Conservation (phyloP, 2,329 filamentous ascomycete genomes). For the Bipolaris sorokiniana region DNA sequence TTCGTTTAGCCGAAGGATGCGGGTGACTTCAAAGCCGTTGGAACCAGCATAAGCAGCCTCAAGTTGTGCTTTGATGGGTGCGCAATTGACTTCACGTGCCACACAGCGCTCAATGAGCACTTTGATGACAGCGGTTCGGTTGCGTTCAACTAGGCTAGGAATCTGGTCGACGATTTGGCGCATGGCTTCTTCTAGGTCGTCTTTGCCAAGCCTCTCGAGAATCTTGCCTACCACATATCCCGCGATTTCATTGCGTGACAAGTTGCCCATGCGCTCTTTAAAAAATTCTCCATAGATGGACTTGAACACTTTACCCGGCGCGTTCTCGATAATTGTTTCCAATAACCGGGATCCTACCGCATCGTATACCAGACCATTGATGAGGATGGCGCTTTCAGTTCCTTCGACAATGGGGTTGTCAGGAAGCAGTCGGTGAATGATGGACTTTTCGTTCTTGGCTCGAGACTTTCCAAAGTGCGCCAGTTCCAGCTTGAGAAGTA, state of each 20-base stretch:
- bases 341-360: slow-evolving; percentile 86
- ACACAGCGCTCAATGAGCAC: slow-evolving; percentile 82
- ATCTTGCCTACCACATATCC: slow-evolving; percentile 85
- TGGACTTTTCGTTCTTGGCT: slow-evolving; percentile 67
- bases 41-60: slow-evolving; percentile 61
- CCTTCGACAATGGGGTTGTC: slow-evolving; percentile 77
- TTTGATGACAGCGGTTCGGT: slow-evolving; percentile 78
- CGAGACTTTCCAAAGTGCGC: slow-evolving; percentile 72
- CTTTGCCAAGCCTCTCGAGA: slow-evolving; percentile 81
- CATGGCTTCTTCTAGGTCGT: slow-evolving; percentile 78
- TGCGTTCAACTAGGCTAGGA: slow-evolving; percentile 72
- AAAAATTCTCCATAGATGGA: slow-evolving; percentile 80
- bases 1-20: slow-evolving; percentile 65
- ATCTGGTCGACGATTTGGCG: slow-evolving; percentile 75
- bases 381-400: slow-evolving; percentile 76
- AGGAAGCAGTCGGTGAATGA: slow-evolving; percentile 79
- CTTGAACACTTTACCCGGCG: slow-evolving; percentile 90
- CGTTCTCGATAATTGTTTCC: slow-evolving; percentile 80
- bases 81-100: slow-evolving; percentile 66
- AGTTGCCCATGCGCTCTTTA: slow-evolving; percentile 76
- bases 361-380: slow-evolving; percentile 88
- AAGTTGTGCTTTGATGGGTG: slow-evolving; percentile 62
- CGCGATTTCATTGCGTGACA: slow-evolving; percentile 88
- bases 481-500: slow-evolving; percentile 86
- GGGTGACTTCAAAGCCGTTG: slow-evolving; percentile 61